phyloP scores from a whole-genome alignment of 192 early-diverging fungal genomes.

The Gamsiella multidivaricata region DNA sequence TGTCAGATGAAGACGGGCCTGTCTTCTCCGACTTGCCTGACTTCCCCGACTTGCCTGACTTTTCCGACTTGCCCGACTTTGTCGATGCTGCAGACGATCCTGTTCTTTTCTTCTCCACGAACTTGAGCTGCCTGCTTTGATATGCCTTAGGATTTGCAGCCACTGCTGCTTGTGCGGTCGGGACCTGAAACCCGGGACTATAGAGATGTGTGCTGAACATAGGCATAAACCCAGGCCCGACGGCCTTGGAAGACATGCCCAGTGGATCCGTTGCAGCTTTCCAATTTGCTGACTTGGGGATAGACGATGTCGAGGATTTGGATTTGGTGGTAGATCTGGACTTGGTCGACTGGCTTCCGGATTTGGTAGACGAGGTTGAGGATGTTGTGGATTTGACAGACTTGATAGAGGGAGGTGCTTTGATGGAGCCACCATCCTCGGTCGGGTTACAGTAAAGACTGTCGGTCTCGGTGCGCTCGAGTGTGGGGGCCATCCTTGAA shows the following conservation, averaged over 20 bases:
- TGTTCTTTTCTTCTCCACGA: constrained; percentile 30
- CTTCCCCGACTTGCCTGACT: constrained; percentile 14
- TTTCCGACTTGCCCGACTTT: constrained; percentile 20
- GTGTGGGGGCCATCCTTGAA: constrained; percentile 11
- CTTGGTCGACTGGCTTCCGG: constrained; percentile 20
- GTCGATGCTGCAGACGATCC: constrained; percentile 20
- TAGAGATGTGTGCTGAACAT: constrained; percentile 27
- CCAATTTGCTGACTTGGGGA: constrained; percentile 14
- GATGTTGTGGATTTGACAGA: constrained; percentile 17
- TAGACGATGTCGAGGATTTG: constrained; percentile 14
- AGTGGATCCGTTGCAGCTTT: constrained; percentile 25
- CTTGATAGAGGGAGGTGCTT: constrained; percentile 16
- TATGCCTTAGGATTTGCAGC: constrained; percentile 17
- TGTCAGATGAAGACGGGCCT: background rate
- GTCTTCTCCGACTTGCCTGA: constrained; percentile 9
- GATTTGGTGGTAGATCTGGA: constrained; percentile 29
- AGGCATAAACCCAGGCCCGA: constrained; percentile 19
- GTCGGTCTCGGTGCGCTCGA: constrained; percentile 22
- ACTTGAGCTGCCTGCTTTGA: constrained; percentile 24
- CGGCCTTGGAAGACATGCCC: constrained; percentile 32
- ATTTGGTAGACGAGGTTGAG: constrained; percentile 13
- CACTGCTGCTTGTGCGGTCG: background rate
- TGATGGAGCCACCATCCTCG: constrained; percentile 25
- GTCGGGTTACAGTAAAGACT: constrained; percentile 30
- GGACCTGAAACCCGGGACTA: constrained; percentile 16